These are phyloP conservation scores for Fusarium tjaetaba DNA, from an alignment of 2,329 filamentous ascomycete genomes.

Conservation along the genomic window DNA sequence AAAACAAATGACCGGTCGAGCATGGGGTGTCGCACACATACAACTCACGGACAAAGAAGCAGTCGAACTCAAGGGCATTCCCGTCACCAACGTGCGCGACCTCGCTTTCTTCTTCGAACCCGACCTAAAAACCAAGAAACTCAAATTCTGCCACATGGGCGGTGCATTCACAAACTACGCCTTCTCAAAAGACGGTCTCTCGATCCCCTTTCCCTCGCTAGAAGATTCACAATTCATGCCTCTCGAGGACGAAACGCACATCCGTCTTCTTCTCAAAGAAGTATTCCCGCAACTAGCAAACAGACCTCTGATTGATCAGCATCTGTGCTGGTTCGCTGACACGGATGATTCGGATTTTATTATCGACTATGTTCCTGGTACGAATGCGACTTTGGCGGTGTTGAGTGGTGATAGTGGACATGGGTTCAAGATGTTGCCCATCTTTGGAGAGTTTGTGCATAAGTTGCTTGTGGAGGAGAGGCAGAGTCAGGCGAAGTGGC, in stretches of 20 bases:
- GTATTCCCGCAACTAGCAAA: slow-evolving; percentile 9
- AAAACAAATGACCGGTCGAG: slow-evolving; percentile 26
- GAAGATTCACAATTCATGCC: slow-evolving; percentile 28
- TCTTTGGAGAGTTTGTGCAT: slow-evolving; percentile 23
- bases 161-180: slow-evolving; percentile 28
- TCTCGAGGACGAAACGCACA: slow-evolving; percentile 19
- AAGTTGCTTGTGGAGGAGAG: slow-evolving; percentile 8
- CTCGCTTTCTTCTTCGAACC: slow-evolving; percentile 29
- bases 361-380: slow-evolving; percentile 26
- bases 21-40: slow-evolving; percentile 26
- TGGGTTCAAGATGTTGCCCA: slow-evolving; percentile 29
- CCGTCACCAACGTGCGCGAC: slow-evolving; percentile 27
- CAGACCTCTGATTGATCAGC: slow-evolving; percentile 17
- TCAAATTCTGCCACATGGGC: slow-evolving; percentile 33
- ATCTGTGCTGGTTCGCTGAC: slow-evolving; percentile 29
- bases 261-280: slow-evolving; percentile 16
- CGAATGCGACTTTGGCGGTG: slow-evolving; percentile 6
- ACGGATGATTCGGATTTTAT: slow-evolving; percentile 32
- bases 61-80: slow-evolving; percentile 10
- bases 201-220: background rate
- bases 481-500: slow-evolving; percentile 21
- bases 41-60: slow-evolving; percentile 27
- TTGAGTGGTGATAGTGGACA: slow-evolving; percentile 22
- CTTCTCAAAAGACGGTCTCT: slow-evolving; percentile 24
- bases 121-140: slow-evolving; percentile 17